These are phyloP conservation scores for Saraca asoca DNA, from an alignment of 331 rosid species.

Conservation along the genomic window DNA sequence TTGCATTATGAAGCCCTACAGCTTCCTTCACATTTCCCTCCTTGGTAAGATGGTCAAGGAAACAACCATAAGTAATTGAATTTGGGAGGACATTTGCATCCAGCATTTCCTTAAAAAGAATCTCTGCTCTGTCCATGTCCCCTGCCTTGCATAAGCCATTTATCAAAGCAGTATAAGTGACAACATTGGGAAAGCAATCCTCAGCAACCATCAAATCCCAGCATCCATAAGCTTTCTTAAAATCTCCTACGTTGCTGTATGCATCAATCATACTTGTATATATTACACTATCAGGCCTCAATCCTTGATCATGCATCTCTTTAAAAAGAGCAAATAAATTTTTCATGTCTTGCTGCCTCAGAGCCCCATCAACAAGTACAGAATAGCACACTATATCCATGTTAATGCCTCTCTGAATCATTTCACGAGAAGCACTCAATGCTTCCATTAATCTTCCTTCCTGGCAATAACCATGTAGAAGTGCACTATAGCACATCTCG, in stretches of 20 bases:
- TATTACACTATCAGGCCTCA: conserved; percentile 72
- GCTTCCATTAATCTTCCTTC: conserved; percentile 86
- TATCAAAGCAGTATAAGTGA: conserved; percentile 79
- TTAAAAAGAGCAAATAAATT: conserved; percentile 56
- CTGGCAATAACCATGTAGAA: conserved; percentile 76
- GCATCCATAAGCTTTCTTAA: conserved; percentile 58
- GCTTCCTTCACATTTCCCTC: conserved; percentile 84
- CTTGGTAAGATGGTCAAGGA: conserved; percentile 64
- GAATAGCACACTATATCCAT: conserved; percentile 85
- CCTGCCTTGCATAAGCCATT: conserved; percentile 87
- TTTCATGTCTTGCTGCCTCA: conserved; percentile 59
- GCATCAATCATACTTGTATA: conserved; percentile 87
- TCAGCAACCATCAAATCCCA: conserved; percentile 78
- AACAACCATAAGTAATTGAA: conserved; percentile 76
- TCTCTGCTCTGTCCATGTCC: conserved; percentile 61
- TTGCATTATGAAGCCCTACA: conserved; percentile 61
- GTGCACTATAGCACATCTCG: conserved; percentile 83
- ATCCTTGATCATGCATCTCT: conserved; percentile 66
- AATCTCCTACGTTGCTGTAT: conserved; percentile 66
- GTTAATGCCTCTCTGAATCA: conserved; percentile 70
- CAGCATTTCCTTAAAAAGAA: conserved; percentile 65
- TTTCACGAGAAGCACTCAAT: conserved; percentile 61
- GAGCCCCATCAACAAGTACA: conserved; percentile 66
- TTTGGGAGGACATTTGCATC: conserved; percentile 52
- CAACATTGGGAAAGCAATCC: conserved; percentile 75